Conservation (phyloP, 495 filamentous ascomycete species). For the Halenospora varia region DNA sequence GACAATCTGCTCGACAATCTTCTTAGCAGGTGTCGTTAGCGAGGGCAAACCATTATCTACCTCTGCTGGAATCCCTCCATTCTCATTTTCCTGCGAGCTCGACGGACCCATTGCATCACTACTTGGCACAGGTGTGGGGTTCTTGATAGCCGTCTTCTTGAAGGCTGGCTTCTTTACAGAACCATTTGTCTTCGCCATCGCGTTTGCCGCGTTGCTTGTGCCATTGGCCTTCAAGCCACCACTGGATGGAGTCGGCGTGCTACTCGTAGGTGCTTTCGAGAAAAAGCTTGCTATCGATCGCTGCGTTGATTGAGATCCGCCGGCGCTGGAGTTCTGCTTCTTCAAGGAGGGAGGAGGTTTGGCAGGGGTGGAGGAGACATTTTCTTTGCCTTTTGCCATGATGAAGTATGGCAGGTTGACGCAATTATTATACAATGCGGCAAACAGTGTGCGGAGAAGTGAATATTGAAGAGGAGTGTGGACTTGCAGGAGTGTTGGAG, state of each 20-base stretch:
- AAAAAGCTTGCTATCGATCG: slow-evolving; percentile 88
- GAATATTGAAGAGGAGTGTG: not conserved
- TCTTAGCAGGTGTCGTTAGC: slow-evolving; percentile 33
- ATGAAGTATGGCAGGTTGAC: not conserved
- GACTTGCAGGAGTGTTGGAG: not conserved
- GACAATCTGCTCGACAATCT: slow-evolving; percentile 28
- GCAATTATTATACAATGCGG: not conserved
- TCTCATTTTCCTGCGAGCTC: slow-evolving; percentile 51
- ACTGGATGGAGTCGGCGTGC: slow-evolving; percentile 16
- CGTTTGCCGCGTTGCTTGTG: slow-evolving; percentile 42
- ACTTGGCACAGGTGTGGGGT: slow-evolving; percentile 71
- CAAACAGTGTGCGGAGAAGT: not conserved
- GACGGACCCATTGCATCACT: slow-evolving; percentile 61
- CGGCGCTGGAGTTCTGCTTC: slow-evolving; percentile 29
- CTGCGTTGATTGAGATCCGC: slow-evolving; percentile 60
- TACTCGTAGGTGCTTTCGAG: slow-evolving; percentile 45
- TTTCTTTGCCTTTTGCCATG: slow-evolving; percentile 3
- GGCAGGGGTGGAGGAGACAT: slow-evolving; percentile 18
- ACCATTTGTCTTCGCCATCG: slow-evolving; percentile 24
- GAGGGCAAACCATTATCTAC: slow-evolving; percentile 38
- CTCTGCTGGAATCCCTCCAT: slow-evolving; percentile 35
- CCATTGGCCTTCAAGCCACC: slow-evolving; percentile 29
- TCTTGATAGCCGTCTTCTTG: slow-evolving; percentile 33
- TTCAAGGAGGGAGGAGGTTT: slow-evolving; percentile 31
- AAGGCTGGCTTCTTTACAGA: slow-evolving; percentile 32